Evolutionary conservation across 1,139 yeast species (phyloP), one percentile per base, ranked within the genome.

Genomic region (Yarrowia galli): DNA sequence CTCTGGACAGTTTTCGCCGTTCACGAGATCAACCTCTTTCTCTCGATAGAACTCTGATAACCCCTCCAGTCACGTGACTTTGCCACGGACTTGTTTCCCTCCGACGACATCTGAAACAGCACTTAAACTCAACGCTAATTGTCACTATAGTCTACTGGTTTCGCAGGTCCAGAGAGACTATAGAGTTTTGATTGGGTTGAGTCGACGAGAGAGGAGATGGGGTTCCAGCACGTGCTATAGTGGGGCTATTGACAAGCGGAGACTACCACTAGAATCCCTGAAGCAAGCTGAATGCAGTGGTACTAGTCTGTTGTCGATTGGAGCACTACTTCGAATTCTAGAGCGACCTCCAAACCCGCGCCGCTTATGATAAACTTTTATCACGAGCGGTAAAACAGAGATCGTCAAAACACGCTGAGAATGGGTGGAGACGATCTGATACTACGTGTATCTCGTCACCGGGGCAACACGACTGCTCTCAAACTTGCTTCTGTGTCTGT

Each of bases 331-430:
- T 1, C 32, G 8, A 28, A 8, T 1, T 28, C 8, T 28, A 25
- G 28, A 25, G 32, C 6, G 10, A 3, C 32, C 32, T 10, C 32
- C 32, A 28, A 3, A 3, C 9, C n/a, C 5, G 20, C 56, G 56
- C 56, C 56, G 56, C 43, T 51, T 36, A 28, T 9, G 4, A 15
- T 51, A 18, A 36, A 20, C 42, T 51, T 51, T 32, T n/a, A 23
- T 49, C 54, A 18, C 35, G 32, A 28, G 32, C 32, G 32, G 32
- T 28, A 28, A 28, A 28, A 46, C 18, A 28, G 12, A 18, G 56
- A 32, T 32, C 25, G n/a, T 49, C 56, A 49, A 49, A 32, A 49
- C 36, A 35, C 15, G 36, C 32, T 28, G 32, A 10, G 32, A 28
- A 28, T 28, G 32, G 6, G 32, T 28, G 10, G 9, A 10, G 8